Conservation (phyloP, 306 rosid genomes). For the Prunus davidiana region DNA sequence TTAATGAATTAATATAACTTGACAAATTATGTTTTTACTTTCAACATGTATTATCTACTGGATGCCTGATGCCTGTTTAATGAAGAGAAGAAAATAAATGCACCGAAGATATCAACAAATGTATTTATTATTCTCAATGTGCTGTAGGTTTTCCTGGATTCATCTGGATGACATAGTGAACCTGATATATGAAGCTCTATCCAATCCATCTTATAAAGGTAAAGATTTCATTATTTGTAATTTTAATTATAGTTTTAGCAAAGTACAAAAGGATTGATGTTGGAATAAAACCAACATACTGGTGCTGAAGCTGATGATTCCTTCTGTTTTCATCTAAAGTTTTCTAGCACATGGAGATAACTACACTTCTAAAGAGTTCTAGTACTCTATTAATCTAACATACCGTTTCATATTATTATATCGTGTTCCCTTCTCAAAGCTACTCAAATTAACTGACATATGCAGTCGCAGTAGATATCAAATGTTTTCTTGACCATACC, state of each 20-base stretch:
- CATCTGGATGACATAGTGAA: conserved; percentile 91
- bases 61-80: not conserved
- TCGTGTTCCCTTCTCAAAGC: not conserved
- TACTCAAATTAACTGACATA: not conserved
- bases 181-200: conserved; percentile 81
- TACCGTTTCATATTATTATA: not conserved
- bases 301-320: not conserved
- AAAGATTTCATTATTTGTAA: conserved; percentile 16
- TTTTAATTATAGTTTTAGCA: not conserved
- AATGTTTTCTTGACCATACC: not conserved
- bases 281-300: not conserved
- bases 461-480: not conserved
- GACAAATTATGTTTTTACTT: not conserved
- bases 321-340: not conserved
- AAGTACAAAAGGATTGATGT: not conserved
- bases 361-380: not conserved
- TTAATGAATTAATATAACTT: not conserved
- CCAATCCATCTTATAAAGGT: conserved; percentile 89
- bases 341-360: not conserved
- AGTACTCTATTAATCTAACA: not conserved
- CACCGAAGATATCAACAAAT: not conserved
- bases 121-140: not conserved
- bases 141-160: conserved; percentile 94
- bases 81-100: not conserved
- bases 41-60: not conserved